Conservation (phyloP, 164 flowering plant species). For the Stephania yunnanensis region DNA sequence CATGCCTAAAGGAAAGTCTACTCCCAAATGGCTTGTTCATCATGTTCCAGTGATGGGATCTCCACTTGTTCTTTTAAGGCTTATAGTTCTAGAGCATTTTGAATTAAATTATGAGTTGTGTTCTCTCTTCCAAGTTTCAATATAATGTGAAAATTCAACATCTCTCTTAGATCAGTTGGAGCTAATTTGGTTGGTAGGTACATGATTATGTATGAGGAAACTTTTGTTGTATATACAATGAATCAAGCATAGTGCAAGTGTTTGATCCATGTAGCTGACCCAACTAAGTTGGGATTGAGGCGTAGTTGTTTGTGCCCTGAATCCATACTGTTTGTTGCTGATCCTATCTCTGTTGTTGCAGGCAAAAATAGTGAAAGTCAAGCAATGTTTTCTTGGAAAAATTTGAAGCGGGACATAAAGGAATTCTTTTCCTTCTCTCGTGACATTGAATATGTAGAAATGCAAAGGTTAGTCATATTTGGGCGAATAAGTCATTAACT, state of each 20-base stretch:
- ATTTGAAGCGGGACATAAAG: slow-evolving; percentile 61
- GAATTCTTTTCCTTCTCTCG: slow-evolving; percentile 91
- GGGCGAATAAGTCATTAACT: background rate
- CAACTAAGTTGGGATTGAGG: too few relatives aligned
- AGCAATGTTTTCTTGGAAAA: slow-evolving; percentile 69
- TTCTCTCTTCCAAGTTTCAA: background rate
- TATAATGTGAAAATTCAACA: background rate
- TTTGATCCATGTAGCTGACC: too few relatives aligned
- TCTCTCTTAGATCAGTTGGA: too few relatives aligned
- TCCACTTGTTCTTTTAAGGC: background rate
- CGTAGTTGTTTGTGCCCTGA: background rate
- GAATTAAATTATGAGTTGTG: background rate
- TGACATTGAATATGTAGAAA: slow-evolving; percentile 58
- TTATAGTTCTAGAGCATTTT: background rate
- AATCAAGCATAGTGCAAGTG: too few relatives aligned
- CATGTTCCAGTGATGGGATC: background rate
- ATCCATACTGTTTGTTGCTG: background rate
- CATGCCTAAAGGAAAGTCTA: background rate
- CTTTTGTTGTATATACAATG: too few relatives aligned
- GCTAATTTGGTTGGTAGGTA: too few relatives aligned
- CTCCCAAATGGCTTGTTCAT: background rate
- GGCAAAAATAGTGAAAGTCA: slow-evolving; percentile 61
- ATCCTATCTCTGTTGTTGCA: slow-evolving; percentile 21
- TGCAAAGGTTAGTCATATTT: slow-evolving; percentile 38
- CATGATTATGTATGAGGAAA: too few relatives aligned